phyloP scores from a whole-genome alignment of 495 filamentous ascomycete species.

The Neurospora sp. region DNA sequence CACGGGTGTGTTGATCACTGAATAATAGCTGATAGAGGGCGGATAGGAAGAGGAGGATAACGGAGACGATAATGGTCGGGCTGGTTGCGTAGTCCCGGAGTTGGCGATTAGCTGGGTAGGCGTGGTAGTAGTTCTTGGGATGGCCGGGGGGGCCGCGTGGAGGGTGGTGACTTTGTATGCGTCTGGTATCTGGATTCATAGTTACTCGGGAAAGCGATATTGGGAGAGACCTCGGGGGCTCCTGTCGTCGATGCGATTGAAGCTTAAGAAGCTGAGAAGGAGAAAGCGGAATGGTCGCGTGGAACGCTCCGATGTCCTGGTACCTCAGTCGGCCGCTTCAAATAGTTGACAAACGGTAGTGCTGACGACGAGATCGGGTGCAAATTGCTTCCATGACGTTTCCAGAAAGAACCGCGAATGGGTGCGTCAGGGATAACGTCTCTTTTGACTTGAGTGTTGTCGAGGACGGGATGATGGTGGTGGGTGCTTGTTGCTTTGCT shows the following conservation, averaged over 20 bases:
- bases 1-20: neutral
- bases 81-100: constrained; percentile 22
- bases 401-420: neutral
- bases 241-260: neutral
- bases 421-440: neutral
- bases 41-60: constrained; percentile 29
- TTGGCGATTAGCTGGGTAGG: constrained; percentile 10
- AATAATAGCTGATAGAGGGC: constrained; percentile 29
- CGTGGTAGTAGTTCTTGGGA: constrained; percentile 7
- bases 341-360: neutral
- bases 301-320: neutral
- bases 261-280: neutral
- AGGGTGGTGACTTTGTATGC: constrained; percentile 16
- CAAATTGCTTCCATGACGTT: neutral
- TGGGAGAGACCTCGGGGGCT: neutral
- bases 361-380: neutral
- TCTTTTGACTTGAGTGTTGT: neutral
- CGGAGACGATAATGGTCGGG: constrained; percentile 26
- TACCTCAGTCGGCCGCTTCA: neutral
- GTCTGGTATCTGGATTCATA: constrained; percentile 20
- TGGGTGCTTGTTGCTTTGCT: neutral
- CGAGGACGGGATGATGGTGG: neutral
- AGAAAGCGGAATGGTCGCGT: neutral
- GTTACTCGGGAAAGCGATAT: neutral
- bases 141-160: constrained; percentile 11